Base-by-base conservation (phyloP, 306 rosid genomes). In the Pterocarpus macrocarpus region DNA sequence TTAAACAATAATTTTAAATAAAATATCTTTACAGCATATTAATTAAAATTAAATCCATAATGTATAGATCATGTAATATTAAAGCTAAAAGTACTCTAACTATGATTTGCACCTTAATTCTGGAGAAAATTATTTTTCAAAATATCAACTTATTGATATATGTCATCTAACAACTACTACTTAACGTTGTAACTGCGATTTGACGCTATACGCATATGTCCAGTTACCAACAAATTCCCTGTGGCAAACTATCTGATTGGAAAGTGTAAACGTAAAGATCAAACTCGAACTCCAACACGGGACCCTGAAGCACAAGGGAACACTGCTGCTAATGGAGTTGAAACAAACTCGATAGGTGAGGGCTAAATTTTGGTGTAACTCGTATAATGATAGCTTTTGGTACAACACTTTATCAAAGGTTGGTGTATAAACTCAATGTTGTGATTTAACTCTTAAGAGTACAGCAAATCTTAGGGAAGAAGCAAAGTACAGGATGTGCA, bases 341-440 rank as follows among this genome's bases (percentile, higher is more conserved):
- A 44, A 30, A 62, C 17, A 32, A 76, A 63, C 3, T 16, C 14
- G 5, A 7, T 57, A 75, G 80, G 80, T 75, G 49, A 63, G 61
- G 58, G 11, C 32, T 43, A 74, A 4, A 58, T 73, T 5, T 57
- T 73, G 3, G 34, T 4, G 28, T 22, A 22, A 22, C 28, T 22
- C 28, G 28, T 22, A 22, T 22, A 22, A 22, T 22, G 28, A 22
- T 22, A 22, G 28, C 28, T 22, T 22, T 22, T 22, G 28, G 28
- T 22, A 22, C 28, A 22, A 1, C 28, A 22, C 28, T 22, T 22
- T 22, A 22, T 22, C 28, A 22, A 22, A 22, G 28, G 28, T 22
- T 22, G 28, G 1, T 22, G 28, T 22, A 22, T 22, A 22, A 22
- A 22, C 28, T 22, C 28, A 22, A 22, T 22, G 28, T 22, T 22